phyloP scores from a whole-genome alignment of 73 alveolate genomes.

The Tetrahymena malaccensis region DNA sequence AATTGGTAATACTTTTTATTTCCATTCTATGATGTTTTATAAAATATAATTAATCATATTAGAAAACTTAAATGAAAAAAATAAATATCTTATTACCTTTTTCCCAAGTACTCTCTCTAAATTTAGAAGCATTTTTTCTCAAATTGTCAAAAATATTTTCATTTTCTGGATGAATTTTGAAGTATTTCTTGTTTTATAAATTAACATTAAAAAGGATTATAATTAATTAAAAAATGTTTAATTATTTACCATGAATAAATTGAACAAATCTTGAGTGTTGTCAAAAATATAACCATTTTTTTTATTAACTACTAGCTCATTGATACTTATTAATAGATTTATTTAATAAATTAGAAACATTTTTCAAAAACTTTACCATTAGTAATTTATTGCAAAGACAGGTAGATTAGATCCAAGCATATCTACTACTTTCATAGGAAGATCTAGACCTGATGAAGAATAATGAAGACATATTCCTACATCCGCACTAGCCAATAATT shows the following conservation, averaged over 20 bases:
- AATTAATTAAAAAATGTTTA: neutral
- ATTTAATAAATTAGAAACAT: no score
- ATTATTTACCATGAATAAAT: neutral
- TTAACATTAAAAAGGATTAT: neutral
- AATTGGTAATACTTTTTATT: neutral
- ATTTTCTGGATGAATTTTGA: neutral
- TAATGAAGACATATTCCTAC: slow-evolving; percentile 68
- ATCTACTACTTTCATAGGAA: slow-evolving; percentile 98
- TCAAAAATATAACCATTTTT: slow-evolving; percentile 5
- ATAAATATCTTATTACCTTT: neutral
- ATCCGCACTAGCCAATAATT: slow-evolving; percentile 59
- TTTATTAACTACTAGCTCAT: slow-evolving; percentile 3
- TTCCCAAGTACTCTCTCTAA: neutral
- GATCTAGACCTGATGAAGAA: slow-evolving; percentile 66
- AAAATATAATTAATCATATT: no score
- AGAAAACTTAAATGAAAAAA: neutral
- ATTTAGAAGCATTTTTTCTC: neutral
- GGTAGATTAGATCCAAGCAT: slow-evolving; percentile 90
- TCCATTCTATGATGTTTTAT: neutral
- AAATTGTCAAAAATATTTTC: neutral
- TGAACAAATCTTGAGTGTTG: neutral
- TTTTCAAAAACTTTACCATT: neutral
- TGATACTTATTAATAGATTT: neutral
- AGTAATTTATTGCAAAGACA: slow-evolving; percentile 44
- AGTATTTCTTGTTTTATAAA: neutral